Evolutionary conservation across 192 early-diverging fungal species (phyloP), one percentile per base, ranked within the genome.

Genomic region (Backusella circina): DNA sequence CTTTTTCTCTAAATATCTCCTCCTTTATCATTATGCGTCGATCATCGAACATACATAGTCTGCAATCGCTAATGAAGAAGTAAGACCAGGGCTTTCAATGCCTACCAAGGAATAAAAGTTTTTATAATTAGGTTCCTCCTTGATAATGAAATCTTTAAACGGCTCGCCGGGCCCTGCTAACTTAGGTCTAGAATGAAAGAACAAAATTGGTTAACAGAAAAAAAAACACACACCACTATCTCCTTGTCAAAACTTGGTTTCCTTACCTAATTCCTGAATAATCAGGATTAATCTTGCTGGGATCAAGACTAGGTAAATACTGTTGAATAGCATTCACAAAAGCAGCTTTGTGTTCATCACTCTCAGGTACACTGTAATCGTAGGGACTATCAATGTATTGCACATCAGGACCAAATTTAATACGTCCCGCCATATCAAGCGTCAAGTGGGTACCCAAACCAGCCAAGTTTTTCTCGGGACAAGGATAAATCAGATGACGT

Each of bases 81-180:
- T 97, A 67, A 97, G 71, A 0, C 95, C 95, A 2, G 95, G 95
- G 69, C 92, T 94, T 72, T 97, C 95, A 33, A 97, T 94, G 35
- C 95, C 95, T 2, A 91, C 72, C 13, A 95, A 81, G 51, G 94
- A 93, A 51, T 93, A 87, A 81, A 94, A 93, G 0, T 90, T 88
- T 0, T 82, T 72, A 33, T 88, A 79, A 0, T 75, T 76, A 0
- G 65, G 57, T 77, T 91, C 90, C 28, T 91, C 84, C 16, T 88
- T 79, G 38, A 97, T 89, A 6, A 90, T 77, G 85, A 96, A 97
- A 73, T 97, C 95, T 65, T 84, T 83, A 73, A 94, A 93, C 4
- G 85, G 79, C 35, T 88, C 92, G 31, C 89, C 92, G 0, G 91
- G 92, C 1, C 84, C 85, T 36, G 91, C 86, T 6, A 97, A 86